Evolutionary conservation across 2,329 filamentous ascomycete genomes (phyloP), one percentile per base, ranked within the genome.

Genomic region (Microcera coccophila): DNA sequence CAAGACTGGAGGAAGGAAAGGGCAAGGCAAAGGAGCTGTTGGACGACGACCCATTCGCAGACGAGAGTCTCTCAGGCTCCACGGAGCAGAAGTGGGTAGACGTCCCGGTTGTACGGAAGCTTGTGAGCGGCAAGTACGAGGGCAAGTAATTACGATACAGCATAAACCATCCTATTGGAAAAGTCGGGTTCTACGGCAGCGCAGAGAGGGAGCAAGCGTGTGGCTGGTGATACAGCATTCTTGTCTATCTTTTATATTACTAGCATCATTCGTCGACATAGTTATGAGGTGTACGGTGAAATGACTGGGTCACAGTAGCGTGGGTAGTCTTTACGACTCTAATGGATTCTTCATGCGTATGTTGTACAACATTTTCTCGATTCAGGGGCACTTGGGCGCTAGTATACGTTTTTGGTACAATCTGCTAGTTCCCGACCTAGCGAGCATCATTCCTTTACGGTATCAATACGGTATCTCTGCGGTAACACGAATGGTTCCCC

Each of bases 61-160:
- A 72, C 19, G 61, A 67, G 36, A 52, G 52, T 42, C 45, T 50
- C 19, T 36, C 52, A 18, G 41, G 49, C 49, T 45, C 50, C 38
- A 31, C 54, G 12, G 55, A 66, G 47, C 64, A 64, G 45, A 59
- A 53, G 22, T 95, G 88, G 89, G 75, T 76, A 20, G 77, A 81
- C 31, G 76, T 94, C 28, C 78, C 81, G 10, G 72, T 78, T 4
- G 68, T 75, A 41, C 79, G 79, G 64, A 90, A 84, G 67, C 63
- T 93, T 52, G 75, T 86, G 18, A 83, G 80, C 59, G 88, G 87
- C 36, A 86, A 84, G 66, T 95, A 93, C 63, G 79, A 87, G 56
- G 78, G 79, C 34, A 63, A 49, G 32, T 58, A 43, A 50, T 35
- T 4, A 9, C 8, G 15, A 10, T 33, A 8, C 31, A 33, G n/a